Percentiles rank a stretch among this genome's conserved stretches.
These are phyloP conservation scores for Pleurostoma richardsiae DNA, from an alignment of 2,329 filamentous ascomycete species.

Conservation along the genomic window DNA sequence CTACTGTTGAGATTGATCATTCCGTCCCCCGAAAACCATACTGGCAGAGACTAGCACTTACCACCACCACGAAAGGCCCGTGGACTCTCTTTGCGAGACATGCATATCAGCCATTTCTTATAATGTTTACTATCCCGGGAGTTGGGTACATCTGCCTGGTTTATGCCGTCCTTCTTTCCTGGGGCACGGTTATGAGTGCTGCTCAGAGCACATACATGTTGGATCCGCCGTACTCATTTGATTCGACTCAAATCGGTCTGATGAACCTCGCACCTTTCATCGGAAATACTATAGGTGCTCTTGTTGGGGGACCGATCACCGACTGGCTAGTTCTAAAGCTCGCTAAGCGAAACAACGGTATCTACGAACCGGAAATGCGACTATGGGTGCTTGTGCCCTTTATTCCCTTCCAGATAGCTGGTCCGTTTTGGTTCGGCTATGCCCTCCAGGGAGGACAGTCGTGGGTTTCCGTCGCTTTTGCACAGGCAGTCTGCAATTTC, in stretches of 20 bases:
- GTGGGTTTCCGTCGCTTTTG: conserved; percentile 8
- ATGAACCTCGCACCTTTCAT: conserved; percentile 10
- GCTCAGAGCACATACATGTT: conserved; percentile 8
- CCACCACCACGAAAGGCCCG: conserved; percentile 7
- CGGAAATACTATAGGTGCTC: conserved; percentile 18
- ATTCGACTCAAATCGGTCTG: conserved; percentile 8
- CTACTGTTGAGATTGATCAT: conserved; percentile 2
- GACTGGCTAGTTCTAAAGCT: conserved; percentile 26
- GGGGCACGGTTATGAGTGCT: conserved; percentile 8
- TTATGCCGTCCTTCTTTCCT: conserved; percentile 9
- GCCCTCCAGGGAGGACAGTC: conserved; percentile 8
- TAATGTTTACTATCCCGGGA: conserved; percentile 8
- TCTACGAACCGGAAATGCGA: conserved; percentile 31
- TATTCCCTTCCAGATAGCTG: conserved; percentile 11
- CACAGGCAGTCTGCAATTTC: conserved; percentile 6
- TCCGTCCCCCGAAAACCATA: conserved; percentile 7
- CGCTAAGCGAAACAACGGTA: conserved; percentile 23
- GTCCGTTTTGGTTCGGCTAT: conserved; percentile 10
- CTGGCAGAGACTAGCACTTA: conserved; percentile 6
- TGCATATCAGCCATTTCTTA: conserved; percentile 10
- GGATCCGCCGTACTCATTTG: conserved; percentile 8
- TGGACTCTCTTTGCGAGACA: conserved; percentile 7
- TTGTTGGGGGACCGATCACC: conserved; percentile 26
- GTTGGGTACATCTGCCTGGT: conserved; percentile 9
- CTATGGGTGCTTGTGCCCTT: conserved; percentile 18